phyloP scores from a whole-genome alignment of 202 grass and related monocot species.

The Zoysia matrella region DNA sequence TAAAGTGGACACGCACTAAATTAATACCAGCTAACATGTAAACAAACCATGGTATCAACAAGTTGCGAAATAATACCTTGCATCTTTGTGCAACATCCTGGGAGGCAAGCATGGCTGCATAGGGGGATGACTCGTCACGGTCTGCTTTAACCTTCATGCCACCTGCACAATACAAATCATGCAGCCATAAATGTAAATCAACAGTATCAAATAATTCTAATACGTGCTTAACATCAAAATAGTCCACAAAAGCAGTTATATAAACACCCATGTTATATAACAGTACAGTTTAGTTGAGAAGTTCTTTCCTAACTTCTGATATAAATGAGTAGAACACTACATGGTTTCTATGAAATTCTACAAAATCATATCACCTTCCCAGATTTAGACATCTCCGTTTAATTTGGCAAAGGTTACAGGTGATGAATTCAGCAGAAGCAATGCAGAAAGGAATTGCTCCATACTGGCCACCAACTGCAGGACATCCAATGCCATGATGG shows the following conservation, averaged over 20 bases:
- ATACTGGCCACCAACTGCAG: constrained; percentile 19
- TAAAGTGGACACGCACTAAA: background rate
- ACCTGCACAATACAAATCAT: constrained; percentile 46
- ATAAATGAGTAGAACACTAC: background rate
- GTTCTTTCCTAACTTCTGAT: background rate
- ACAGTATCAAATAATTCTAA: background rate
- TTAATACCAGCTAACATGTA: background rate
- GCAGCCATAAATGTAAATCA: background rate
- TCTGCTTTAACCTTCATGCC: constrained; percentile 98
- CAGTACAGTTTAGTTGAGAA: background rate
- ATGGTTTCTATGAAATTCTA: background rate
- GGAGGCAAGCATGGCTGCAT: constrained; percentile 93
- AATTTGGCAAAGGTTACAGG: constrained; percentile 38
- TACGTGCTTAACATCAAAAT: background rate
- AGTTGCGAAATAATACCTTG: constrained; percentile 64
- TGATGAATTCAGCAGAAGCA: constrained; percentile 34
- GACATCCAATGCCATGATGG: constrained; percentile 39
- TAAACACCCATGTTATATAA: background rate
- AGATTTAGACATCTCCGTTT: constrained; percentile 25
- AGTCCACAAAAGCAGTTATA: background rate
- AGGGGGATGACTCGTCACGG: constrained; percentile 89
- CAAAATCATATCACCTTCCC: constrained; percentile 52
- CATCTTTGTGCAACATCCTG: constrained; percentile 89
- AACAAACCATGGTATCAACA: background rate
- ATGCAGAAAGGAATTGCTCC: constrained; percentile 22